Conservation (phyloP, 345 rosid species). For the Salix koriyanagi region DNA sequence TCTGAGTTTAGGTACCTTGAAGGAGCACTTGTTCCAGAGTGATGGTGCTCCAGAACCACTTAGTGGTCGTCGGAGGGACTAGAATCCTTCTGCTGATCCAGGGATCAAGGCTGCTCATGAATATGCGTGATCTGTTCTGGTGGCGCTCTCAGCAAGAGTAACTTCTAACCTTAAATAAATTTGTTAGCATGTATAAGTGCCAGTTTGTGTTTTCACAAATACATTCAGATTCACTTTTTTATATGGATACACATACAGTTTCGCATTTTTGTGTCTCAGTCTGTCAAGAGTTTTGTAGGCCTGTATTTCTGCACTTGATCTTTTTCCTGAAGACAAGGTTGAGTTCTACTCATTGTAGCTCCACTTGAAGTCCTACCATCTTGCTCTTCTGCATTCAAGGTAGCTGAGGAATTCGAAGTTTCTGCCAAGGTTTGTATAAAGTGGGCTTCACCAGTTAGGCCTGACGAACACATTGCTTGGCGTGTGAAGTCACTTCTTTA, state of each 20-base stretch:
- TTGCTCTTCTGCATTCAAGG: constrained; percentile 51
- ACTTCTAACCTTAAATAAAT: not conserved
- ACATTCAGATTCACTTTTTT: not conserved
- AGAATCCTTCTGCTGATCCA: constrained; percentile 71
- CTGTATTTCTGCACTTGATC: constrained; percentile 66
- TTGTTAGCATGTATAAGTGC: not conserved
- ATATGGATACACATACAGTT: not conserved
- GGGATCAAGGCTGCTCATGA: constrained; percentile 68
- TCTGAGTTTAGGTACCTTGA: constrained; percentile 53
- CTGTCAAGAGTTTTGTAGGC: constrained; percentile 28
- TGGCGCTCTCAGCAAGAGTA: not conserved
- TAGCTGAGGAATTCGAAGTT: constrained; percentile 53
- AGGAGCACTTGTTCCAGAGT: constrained; percentile 73
- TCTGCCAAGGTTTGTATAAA: constrained; percentile 50
- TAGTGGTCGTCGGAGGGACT: constrained; percentile 75
- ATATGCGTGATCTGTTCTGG: not conserved
- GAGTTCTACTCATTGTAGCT: constrained; percentile 78
- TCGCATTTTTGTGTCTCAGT: not conserved
- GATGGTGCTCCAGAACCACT: constrained; percentile 37
- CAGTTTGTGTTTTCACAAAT: not conserved
- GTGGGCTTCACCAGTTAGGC: constrained; percentile 78
- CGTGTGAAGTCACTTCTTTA: constrained; percentile 37
- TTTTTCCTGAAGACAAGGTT: constrained; percentile 52
- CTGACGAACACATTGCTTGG: constrained; percentile 87
- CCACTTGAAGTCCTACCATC: constrained; percentile 60